Base-by-base conservation (phyloP, 1,284 basidiomycete genomes). In the Earliella scabrosa region DNA sequence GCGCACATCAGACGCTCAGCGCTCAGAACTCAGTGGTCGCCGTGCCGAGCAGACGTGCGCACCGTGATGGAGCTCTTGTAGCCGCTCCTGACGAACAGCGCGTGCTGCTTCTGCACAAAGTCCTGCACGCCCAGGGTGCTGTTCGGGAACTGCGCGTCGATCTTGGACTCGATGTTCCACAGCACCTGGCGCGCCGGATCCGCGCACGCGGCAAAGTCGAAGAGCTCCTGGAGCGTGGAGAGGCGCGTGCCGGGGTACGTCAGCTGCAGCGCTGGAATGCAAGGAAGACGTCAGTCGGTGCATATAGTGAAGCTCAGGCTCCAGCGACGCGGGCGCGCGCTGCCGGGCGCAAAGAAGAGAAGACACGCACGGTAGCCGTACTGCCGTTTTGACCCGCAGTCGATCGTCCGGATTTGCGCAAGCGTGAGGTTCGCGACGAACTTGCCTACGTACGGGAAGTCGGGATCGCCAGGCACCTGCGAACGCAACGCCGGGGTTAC, bases 131-230 rank as follows among this genome's bases (percentile, higher is more conserved):
- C 68, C n/a, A 75, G 74, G 8, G 91, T 92, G 41, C 76, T 73
- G 64, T 85, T 82, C 10, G 79, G 76, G 54, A 76, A 67, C 29
- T 75, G 77, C 3, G 88, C 75, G 64, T 92, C 79, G 55, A 92
- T 81, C 71, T 93, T 93, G 39, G 87, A 88, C 73, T 93, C 91
- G 57, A 93, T 88, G 68, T 93, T 92, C 81, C 85, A 91, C 29
- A 78, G 71, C 21, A 92, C 78, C 39, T 76, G 69, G 53, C 81
- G 82, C 27, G 77, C 68, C 1, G 82, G 81, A 65, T 90, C 90
- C 3, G 82, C 87, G 63, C 90, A 93, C 44, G 79, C 77, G 8
- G 83, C 87, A 66, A 93, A 92, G 45, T 85, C 82, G 64, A 93
- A 92, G 11, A 92, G 73, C 70, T 93, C 88, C 60, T 78, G 70